phyloP scores from a whole-genome alignment of 257 asterid species.

The Catharanthus roseus region DNA sequence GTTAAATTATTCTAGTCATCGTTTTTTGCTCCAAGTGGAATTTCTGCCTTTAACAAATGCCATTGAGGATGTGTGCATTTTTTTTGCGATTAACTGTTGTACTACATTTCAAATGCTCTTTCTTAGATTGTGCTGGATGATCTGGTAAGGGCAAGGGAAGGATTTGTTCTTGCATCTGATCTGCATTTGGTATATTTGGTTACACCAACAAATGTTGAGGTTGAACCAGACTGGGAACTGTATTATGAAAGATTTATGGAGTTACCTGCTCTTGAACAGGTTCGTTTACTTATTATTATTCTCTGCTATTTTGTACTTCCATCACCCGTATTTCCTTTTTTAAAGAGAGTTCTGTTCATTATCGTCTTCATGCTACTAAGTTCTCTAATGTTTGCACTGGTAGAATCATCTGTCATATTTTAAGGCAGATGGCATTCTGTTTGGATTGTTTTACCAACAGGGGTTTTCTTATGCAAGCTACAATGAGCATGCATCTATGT shows the following conservation, averaged over 20 bases:
- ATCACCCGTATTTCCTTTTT: constrained; percentile 4
- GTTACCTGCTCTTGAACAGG: constrained; percentile 86
- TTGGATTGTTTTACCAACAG: background rate
- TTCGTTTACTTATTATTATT: constrained; percentile 21
- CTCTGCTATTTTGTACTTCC: constrained; percentile 4
- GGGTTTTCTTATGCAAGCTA: background rate
- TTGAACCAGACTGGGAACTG: constrained; percentile 96
- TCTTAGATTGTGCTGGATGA: constrained; percentile 89
- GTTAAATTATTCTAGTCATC: background rate
- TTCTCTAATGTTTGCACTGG: background rate
- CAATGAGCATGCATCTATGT: background rate
- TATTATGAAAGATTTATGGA: constrained; percentile 93
- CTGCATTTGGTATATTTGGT: constrained; percentile 95
- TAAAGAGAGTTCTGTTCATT: constrained; percentile 4
- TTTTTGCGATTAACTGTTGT: background rate
- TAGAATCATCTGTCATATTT: background rate
- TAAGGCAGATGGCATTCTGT: background rate
- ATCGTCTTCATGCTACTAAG: background rate
- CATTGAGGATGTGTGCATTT: background rate
- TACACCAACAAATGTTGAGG: constrained; percentile 91
- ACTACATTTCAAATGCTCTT: constrained; percentile 9
- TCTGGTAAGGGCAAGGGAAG: constrained; percentile 93
- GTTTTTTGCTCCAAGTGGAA: background rate
- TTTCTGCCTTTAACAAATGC: background rate
- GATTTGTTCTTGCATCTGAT: constrained; percentile 98